phyloP scores from a whole-genome alignment of 2,329 filamentous ascomycete species.

The Huntiella bhutanensis region DNA sequence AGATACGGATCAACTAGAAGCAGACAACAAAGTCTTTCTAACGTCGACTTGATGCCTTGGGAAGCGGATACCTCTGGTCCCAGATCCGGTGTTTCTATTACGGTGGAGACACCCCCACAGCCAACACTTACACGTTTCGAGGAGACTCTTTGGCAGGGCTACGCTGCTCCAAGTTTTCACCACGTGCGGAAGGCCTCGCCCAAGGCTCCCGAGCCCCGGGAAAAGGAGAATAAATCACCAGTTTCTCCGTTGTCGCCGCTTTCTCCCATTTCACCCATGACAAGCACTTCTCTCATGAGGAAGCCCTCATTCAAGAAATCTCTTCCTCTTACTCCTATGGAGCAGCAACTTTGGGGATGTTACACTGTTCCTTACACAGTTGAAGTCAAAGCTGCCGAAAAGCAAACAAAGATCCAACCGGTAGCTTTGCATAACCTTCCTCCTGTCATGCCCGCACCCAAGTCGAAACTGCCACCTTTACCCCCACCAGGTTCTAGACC shows the following conservation, averaged over 20 bases:
- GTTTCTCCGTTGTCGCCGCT: background rate
- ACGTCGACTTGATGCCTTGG: slow-evolving; percentile 1
- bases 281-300: background rate
- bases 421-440: background rate
- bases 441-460: background rate
- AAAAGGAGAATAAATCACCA: background rate
- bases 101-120: background rate
- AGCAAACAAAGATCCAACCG: background rate
- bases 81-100: background rate
- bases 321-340: slow-evolving; percentile 1
- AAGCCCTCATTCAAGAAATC: background rate
- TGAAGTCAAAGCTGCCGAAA: background rate
- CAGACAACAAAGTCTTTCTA: background rate
- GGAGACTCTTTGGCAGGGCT: slow-evolving; percentile 1
- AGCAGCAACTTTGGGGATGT: slow-evolving; percentile 6
- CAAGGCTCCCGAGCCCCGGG: background rate
- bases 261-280: background rate
- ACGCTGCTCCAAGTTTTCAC: slow-evolving; percentile 4
- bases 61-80: background rate
- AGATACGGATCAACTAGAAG: background rate
- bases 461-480: background rate
- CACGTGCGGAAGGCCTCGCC: background rate
- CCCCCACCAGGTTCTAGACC: background rate
- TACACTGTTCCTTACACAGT: slow-evolving; percentile 1
- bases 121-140: background rate